phyloP scores from a whole-genome alignment of 495 filamentous ascomycete genomes.

The Delitschia confertaspora region DNA sequence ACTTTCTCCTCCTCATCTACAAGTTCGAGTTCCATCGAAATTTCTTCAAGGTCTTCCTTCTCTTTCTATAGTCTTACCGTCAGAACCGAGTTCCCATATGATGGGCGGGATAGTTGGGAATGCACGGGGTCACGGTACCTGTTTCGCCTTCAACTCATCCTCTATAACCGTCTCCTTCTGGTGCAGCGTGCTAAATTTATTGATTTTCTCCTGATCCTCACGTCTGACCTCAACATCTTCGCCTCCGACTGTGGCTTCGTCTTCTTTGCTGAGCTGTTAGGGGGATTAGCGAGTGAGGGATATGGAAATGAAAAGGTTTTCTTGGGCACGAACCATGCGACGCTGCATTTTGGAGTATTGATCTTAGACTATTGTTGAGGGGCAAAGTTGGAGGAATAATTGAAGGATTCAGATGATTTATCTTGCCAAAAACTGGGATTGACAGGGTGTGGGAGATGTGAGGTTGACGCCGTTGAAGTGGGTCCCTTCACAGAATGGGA shows the following conservation, averaged over 20 bases:
- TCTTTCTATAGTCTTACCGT: constrained; percentile 60
- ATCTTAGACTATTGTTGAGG: background rate
- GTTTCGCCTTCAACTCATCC: constrained; percentile 73
- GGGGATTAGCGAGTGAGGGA: background rate
- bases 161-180: constrained; percentile 69
- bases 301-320: background rate
- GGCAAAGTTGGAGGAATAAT: no score
- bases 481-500: no score
- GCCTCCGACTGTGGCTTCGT: constrained; percentile 57
- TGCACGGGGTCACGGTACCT: constrained; percentile 36
- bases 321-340: constrained; percentile 32
- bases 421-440: no score
- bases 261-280: constrained; percentile 87
- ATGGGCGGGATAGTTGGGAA: background rate
- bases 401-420: no score
- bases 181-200: constrained; percentile 90
- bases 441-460: no score
- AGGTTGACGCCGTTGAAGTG: no score
- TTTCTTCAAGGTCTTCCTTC: constrained; percentile 93
- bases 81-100: background rate
- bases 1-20: constrained; percentile 91
- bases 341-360: constrained; percentile 26
- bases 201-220: constrained; percentile 98
- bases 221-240: constrained; percentile 86
- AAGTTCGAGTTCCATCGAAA: constrained; percentile 82